Base-by-base conservation (phyloP, 2,329 filamentous ascomycete genomes). In the Phyllosticta capitalensis region DNA sequence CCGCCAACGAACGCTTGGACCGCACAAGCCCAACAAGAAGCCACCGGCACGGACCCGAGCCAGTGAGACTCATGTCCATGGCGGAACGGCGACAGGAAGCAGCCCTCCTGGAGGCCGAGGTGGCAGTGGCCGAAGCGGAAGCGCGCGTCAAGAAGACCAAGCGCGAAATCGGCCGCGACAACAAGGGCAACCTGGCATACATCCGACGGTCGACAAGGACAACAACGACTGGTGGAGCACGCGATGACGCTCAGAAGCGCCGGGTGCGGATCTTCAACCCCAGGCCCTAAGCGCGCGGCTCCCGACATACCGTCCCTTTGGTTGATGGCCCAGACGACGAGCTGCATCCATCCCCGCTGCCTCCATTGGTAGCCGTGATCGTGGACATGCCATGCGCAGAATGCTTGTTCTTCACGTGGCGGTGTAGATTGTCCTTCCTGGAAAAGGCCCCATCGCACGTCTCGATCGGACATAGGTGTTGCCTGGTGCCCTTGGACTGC, bases 401-500 rank as follows among this genome's bases (percentile, higher is more conserved):
- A 21, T 59, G 56, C 19, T 59, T 54, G 3, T 59, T 54, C 24
- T 28, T 49, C 7, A 59, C 19, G 49, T 59, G 56, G 4, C 56
- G 26, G 21, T 54, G 48, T 20, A 59, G 7, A 9, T 59, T 59
- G 52, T 59, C 56, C 12, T 2, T 38, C 19, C 56, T 33, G n/a
- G 26, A 38, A 12, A 54, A 49, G 5, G n/a, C 24, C 5, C 22
- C 24, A 19, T 26, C 3, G 24, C 56, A 59, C 2, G 22, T 19
- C 12, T 49, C 22, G 3, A 50, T 51, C 1, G 56, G 56, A 30
- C 56, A 59, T 2, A 22, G 24, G 17, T 19, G 17, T n/a, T 45
- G 1, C 21, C n/a, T 9, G 24, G 7, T 1, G 10, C 26, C 14
- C 9, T 20, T 45, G 20, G 33, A 48, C 14, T 59, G 56, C 10